These are phyloP conservation scores for Athelia psychrophila DNA, from an alignment of 1,284 basidiomycete species.

Conservation along the genomic window DNA sequence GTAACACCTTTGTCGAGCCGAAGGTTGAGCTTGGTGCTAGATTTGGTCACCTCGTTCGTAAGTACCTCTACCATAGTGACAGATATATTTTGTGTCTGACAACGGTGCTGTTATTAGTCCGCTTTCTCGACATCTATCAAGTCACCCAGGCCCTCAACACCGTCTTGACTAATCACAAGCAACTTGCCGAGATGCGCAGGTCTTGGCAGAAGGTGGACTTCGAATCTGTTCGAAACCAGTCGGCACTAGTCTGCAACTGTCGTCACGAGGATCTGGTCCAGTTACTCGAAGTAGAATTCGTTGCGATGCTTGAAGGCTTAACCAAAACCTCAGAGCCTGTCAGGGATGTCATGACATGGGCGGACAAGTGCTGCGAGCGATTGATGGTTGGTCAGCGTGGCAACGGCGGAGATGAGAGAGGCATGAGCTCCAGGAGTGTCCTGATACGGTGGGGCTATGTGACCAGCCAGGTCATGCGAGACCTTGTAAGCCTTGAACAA, in stretches of 20 bases:
- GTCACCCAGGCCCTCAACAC: conserved; percentile 84
- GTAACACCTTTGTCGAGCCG: conserved; percentile 87
- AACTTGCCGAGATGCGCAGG: conserved; percentile 79
- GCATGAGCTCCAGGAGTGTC: conserved; percentile 81
- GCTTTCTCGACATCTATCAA: conserved; percentile 87
- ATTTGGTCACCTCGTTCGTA: conserved; percentile 84
- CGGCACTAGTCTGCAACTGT: conserved; percentile 88
- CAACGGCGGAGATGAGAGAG: conserved; percentile 61
- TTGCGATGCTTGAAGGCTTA: conserved; percentile 68
- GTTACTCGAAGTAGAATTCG: conserved; percentile 81
- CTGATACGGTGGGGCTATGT: conserved; percentile 90
- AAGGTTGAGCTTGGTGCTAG: conserved; percentile 86
- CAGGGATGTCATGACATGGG: conserved; percentile 84
- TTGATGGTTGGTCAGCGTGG: conserved; percentile 69
- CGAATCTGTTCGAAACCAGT: conserved; percentile 86
- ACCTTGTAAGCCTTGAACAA: conserved; percentile 54
- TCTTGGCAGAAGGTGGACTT: conserved; percentile 87
- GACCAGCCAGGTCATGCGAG: conserved; percentile 86
- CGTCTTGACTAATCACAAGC: conserved; percentile 82
- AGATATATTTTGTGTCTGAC: conserved; percentile 8
- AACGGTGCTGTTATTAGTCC: conserved; percentile 47
- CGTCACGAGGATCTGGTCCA: conserved; percentile 85
- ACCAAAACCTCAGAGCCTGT: conserved; percentile 78
- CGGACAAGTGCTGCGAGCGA: conserved; percentile 82
- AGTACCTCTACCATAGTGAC: conserved; percentile 31